Evolutionary conservation across 2,329 filamentous ascomycete species (phyloP).

Genomic region (Sphaerulina vaccinii): DNA sequence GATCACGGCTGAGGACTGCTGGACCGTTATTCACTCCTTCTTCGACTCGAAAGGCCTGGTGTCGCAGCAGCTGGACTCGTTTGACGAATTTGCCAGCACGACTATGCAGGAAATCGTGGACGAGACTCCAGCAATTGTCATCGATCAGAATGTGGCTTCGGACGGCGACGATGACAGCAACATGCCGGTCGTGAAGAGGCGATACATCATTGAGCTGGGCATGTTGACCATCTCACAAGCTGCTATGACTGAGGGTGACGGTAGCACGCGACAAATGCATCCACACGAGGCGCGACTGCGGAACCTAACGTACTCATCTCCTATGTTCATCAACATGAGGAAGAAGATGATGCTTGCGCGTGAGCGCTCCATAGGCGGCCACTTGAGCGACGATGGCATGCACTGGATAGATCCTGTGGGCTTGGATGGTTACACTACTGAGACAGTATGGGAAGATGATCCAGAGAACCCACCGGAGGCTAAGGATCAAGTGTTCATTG

Average conservation of each 20-base stretch:
- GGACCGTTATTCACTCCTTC: conserved; percentile 95
- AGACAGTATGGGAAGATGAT: conserved; percentile 47
- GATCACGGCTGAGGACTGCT: conserved; percentile 97
- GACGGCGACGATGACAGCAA: conserved; percentile 65
- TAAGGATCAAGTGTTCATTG: conserved; percentile 72
- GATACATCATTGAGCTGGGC: conserved; percentile 94
- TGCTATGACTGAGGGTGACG: conserved; percentile 89
- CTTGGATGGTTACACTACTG: conserved; percentile 43
- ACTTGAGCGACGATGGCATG: conserved; percentile 64
- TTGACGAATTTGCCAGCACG: conserved; percentile 91
- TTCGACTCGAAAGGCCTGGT: conserved; percentile 95
- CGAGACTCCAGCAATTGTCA: conserved; percentile 86
- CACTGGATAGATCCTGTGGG: conserved; percentile 29
- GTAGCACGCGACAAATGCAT: conserved; percentile 77
- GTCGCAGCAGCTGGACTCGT: conserved; percentile 96
- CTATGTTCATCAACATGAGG: conserved; percentile 83
- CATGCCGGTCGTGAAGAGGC: conserved; percentile 73
- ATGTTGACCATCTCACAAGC: conserved; percentile 85
- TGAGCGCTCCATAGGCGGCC: conserved; percentile 65
- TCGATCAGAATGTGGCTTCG: conserved; percentile 86
- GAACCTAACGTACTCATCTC: conserved; percentile 92
- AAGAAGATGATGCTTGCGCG: conserved; percentile 82
- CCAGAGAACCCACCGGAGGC: conserved; percentile 36
- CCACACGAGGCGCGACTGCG: conserved; percentile 94
- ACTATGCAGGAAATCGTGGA: conserved; percentile 94